These are phyloP conservation scores for Chlorociboria aeruginascens DNA, from an alignment of 495 filamentous ascomycete species.

Conservation along the genomic window DNA sequence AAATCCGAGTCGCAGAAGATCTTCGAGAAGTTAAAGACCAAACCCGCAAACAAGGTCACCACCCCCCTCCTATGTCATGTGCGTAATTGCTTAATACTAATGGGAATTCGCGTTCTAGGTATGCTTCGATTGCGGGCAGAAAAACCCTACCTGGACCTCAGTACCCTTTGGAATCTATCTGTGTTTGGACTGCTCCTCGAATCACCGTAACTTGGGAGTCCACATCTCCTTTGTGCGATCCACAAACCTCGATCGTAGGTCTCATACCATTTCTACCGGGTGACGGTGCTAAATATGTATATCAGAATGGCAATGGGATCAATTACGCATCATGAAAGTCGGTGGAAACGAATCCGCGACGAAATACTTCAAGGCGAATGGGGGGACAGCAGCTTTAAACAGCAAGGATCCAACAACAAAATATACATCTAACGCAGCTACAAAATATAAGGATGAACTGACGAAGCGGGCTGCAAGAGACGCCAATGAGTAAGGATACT, in stretches of 20 bases:
- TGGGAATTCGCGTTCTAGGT: slow-evolving; percentile 39
- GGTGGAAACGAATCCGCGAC: slow-evolving; percentile 97
- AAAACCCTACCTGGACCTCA: slow-evolving; percentile 97
- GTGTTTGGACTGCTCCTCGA: slow-evolving; percentile 89
- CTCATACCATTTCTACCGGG: neutral
- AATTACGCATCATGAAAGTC: slow-evolving; percentile 95
- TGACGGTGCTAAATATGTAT: slow-evolving; percentile 2
- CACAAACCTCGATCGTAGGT: slow-evolving; percentile 94
- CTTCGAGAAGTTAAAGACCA: slow-evolving; percentile 92
- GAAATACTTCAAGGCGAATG: slow-evolving; percentile 93
- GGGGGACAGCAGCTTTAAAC: slow-evolving; percentile 81
- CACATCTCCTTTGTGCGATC: slow-evolving; percentile 98
- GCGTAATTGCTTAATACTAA: slow-evolving; percentile 17
- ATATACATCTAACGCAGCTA: slow-evolving; percentile 80
- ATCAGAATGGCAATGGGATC: slow-evolving; percentile 98
- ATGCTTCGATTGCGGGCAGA: slow-evolving; percentile 94
- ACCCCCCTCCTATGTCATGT: neutral
- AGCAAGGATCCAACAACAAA: slow-evolving; percentile 96
- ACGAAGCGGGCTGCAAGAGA: slow-evolving; percentile 72
- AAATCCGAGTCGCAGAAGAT: slow-evolving; percentile 94
- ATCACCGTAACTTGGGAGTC: slow-evolving; percentile 84
- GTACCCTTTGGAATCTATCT: slow-evolving; percentile 96
- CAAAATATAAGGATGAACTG: slow-evolving; percentile 94
- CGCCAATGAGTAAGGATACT: slow-evolving; percentile 52
- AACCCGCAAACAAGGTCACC: slow-evolving; percentile 84